Evolutionary conservation across 345 rosid genomes (phyloP).

Genomic region (Syzygium jambos): DNA sequence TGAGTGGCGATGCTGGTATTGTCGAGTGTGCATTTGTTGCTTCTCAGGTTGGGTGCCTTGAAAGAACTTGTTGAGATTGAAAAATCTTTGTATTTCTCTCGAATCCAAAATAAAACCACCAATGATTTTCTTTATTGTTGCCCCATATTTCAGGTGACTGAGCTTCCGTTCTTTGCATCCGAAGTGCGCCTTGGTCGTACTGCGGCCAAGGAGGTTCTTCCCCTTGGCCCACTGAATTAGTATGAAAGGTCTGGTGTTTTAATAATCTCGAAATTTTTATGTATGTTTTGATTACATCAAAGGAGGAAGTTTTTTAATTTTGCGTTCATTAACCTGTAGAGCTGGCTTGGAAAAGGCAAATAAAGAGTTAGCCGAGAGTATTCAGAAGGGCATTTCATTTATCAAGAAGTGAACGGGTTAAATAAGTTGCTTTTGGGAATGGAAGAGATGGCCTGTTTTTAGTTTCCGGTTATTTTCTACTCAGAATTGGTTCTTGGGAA

Average conservation of each 20-base stretch:
- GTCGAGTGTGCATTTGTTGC: constrained; percentile 76
- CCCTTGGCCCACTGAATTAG: constrained; percentile 75
- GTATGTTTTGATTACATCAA: not conserved
- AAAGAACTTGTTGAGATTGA: not conserved
- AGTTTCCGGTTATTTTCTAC: not conserved
- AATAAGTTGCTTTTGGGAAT: not conserved
- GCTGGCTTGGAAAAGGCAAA: constrained; percentile 71
- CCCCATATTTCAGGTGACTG: constrained; percentile 56
- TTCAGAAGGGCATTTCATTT: constrained; percentile 32
- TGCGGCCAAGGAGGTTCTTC: constrained; percentile 56
- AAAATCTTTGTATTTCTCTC: not conserved
- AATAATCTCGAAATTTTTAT: not conserved
- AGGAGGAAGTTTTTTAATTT: not conserved
- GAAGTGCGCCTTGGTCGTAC: constrained; percentile 58
- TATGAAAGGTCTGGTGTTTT: constrained; percentile 50
- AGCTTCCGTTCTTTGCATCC: constrained; percentile 88
- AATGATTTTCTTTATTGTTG: not conserved
- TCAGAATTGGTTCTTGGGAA: not conserved
- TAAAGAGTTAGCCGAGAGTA: constrained; percentile 68
- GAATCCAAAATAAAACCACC: too few relatives aligned
- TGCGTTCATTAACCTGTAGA: not conserved
- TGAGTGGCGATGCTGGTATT: constrained; percentile 71
- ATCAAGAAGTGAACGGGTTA: constrained; percentile 34
- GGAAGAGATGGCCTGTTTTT: not conserved
- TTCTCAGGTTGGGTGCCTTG: constrained; percentile 40